These are phyloP conservation scores for Dalechampia spathulata DNA, from an alignment of 441 rosid genomes.

Conservation along the genomic window DNA sequence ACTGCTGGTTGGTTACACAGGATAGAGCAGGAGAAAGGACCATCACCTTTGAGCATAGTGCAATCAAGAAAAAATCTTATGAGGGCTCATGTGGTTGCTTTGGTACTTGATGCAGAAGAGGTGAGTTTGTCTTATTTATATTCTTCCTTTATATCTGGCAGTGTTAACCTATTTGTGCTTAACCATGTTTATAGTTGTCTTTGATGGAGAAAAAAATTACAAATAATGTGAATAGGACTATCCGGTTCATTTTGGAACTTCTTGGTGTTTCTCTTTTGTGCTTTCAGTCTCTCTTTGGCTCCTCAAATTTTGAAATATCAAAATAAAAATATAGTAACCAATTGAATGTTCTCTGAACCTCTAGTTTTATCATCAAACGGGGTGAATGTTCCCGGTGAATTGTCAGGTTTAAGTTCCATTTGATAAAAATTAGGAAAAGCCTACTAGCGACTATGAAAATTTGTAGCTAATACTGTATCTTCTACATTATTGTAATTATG, in stretches of 20 bases:
- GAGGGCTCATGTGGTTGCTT: constrained; percentile 91
- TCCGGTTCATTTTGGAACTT: neutral
- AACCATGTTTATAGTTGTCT: neutral
- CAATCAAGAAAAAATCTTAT: constrained; percentile 89
- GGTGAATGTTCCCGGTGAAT: neutral
- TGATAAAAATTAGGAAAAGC: no score
- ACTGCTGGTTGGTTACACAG: constrained; percentile 99
- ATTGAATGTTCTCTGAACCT: neutral
- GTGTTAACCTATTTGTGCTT: neutral
- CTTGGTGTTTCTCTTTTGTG: constrained; percentile 4
- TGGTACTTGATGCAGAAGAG: constrained; percentile 95
- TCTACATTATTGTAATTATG: constrained; percentile 1
- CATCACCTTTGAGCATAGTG: constrained; percentile 79
- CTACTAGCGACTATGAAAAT: no score
- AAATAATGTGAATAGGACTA: neutral
- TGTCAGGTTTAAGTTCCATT: no score
- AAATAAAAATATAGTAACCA: neutral
- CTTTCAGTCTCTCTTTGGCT: neutral
- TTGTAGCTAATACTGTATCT: constrained; percentile 7
- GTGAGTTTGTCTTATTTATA: constrained; percentile 25
- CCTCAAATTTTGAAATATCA: no score
- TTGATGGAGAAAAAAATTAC: neutral
- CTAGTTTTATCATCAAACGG: neutral
- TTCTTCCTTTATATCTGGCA: neutral
- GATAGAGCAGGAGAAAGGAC: constrained; percentile 76